Conservation (phyloP, 805 yeast genomes). For the Ogataea methanolica region DNA sequence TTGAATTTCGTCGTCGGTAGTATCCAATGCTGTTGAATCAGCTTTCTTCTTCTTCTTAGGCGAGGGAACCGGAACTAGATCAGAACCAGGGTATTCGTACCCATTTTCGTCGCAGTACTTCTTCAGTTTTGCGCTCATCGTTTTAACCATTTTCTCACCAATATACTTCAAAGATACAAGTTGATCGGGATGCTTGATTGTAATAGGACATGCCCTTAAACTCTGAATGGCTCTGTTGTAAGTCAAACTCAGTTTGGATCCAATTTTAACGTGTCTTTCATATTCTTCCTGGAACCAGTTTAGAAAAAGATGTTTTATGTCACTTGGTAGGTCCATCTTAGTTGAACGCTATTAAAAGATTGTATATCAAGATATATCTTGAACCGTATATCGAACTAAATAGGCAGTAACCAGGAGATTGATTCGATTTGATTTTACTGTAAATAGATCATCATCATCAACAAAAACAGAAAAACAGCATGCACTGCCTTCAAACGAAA, state of each 20-base stretch:
- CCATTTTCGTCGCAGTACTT: constrained; percentile 56
- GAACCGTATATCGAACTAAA: not conserved
- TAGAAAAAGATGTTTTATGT: constrained; percentile 47
- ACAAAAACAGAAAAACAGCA: not conserved
- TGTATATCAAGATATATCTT: not conserved
- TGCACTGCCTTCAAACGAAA: too few species aligned
- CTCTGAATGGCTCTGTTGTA: constrained; percentile 55
- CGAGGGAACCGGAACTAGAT: not conserved
- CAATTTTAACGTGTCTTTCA: constrained; percentile 39
- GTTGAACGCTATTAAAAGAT: not conserved
- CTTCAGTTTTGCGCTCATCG: constrained; percentile 42
- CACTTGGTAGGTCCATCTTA: constrained; percentile 38
- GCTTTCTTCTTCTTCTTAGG: not conserved
- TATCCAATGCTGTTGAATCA: not conserved
- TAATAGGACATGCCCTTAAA: constrained; percentile 39
- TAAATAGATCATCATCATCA: not conserved
- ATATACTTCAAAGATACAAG: constrained; percentile 57
- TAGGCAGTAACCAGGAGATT: not conserved
- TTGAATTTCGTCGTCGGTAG: constrained; percentile 16
- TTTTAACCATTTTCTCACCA: constrained; percentile 63
- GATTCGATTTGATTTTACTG: too few species aligned
- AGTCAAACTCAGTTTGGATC: constrained; percentile 47
- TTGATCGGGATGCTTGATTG: constrained; percentile 52
- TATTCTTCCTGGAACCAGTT: constrained; percentile 57
- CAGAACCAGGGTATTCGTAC: constrained; percentile 37